Evolutionary conservation across 2,329 filamentous ascomycete species (phyloP).

Genomic region (Rutstroemia sp.): DNA sequence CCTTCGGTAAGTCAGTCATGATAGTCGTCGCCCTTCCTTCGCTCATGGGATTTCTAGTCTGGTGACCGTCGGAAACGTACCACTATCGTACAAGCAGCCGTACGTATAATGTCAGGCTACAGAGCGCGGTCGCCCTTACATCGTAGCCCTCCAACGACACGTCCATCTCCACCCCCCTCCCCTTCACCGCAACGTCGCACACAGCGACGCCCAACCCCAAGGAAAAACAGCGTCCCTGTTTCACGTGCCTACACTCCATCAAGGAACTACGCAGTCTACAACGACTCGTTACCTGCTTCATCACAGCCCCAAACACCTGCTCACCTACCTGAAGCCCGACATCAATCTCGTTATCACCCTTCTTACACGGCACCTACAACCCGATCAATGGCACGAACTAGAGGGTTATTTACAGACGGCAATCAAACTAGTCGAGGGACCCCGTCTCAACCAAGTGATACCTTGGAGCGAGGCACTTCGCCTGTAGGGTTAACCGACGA

Average conservation of each 20-base stretch:
- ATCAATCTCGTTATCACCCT: conserved; percentile 37
- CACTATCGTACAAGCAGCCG: conserved; percentile 8
- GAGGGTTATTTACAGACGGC: not conserved
- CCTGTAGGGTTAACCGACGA: conserved; percentile 35
- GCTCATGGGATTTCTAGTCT: conserved; percentile 7
- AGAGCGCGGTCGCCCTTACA: conserved; percentile 14
- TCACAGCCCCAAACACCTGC: conserved; percentile 44
- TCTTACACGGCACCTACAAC: conserved; percentile 38
- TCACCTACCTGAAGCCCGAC: conserved; percentile 42
- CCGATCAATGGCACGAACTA: conserved; percentile 9
- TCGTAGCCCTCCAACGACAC: conserved; percentile 8
- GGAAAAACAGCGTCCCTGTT: not conserved
- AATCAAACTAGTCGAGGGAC: not conserved
- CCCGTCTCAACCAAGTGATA: not conserved
- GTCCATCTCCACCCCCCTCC: conserved; percentile 12
- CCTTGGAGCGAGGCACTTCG: conserved; percentile 20
- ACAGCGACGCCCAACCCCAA: conserved; percentile 1
- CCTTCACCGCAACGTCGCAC: conserved; percentile 13
- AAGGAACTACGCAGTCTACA: conserved; percentile 35
- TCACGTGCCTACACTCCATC: conserved; percentile 21
- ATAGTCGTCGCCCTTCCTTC: not conserved
- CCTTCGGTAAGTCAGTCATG: not conserved
- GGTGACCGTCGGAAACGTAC: conserved; percentile 3
- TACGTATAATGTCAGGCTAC: conserved; percentile 13
- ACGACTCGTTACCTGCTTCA: conserved; percentile 37